These are phyloP conservation scores for Arthonia radiata DNA, from an alignment of 495 filamentous ascomycete genomes.

Conservation along the genomic window DNA sequence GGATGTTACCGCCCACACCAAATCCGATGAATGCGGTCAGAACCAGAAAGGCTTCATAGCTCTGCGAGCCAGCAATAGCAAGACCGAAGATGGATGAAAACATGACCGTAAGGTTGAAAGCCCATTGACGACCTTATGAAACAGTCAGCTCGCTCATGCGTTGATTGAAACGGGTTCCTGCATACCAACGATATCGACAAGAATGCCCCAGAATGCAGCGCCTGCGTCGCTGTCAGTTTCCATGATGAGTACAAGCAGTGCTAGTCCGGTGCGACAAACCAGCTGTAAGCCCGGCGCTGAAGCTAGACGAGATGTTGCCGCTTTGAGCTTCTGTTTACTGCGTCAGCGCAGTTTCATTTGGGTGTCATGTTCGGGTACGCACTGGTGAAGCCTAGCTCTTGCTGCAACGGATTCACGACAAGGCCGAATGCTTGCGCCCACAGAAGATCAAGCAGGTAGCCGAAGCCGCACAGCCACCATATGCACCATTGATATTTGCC, in stretches of 20 bases:
- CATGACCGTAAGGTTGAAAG: conserved; percentile 25
- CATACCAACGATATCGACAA: conserved; percentile 23
- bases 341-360: no score
- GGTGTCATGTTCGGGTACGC: no score
- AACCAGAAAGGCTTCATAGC: conserved; percentile 17
- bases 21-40: conserved; percentile 23
- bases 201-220: conserved; percentile 23
- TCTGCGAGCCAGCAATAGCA: conserved; percentile 13
- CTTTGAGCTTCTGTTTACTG: no score
- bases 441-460: conserved; percentile 24
- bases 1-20: conserved; percentile 24
- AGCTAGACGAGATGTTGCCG: conserved; percentile 12
- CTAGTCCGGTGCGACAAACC: no score
- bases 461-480: conserved; percentile 23
- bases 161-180: conserved; percentile 5
- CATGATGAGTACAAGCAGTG: no score
- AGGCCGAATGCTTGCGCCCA: conserved; percentile 26
- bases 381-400: conserved; percentile 19
- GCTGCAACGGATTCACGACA: conserved; percentile 18
- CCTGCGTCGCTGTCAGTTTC: no score
- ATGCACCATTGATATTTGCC: conserved; percentile 24
- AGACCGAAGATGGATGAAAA: conserved; percentile 21
- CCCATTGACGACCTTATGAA: conserved; percentile 18
- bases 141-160: not conserved
- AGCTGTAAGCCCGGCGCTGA: conserved; percentile 10